Evolutionary conservation across 495 filamentous ascomycete genomes (phyloP).

Genomic region (Neurospora sp.): DNA sequence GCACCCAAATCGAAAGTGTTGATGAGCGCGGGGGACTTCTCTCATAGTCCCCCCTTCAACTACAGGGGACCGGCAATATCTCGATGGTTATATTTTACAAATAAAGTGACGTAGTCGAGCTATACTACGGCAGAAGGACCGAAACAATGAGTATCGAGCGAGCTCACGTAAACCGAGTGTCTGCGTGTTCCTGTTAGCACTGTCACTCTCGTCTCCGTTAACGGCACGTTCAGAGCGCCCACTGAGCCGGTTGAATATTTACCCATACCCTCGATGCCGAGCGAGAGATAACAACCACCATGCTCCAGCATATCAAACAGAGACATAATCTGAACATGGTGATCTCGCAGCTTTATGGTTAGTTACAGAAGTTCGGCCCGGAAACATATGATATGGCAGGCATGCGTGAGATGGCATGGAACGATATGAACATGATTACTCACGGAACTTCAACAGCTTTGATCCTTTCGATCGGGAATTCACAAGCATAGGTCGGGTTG

Average conservation of each 20-base stretch:
- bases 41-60: background rate
- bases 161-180: background rate
- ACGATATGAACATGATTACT: background rate
- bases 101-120: background rate
- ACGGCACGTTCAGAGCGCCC: background rate
- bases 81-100: background rate
- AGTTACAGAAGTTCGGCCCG: background rate
- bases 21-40: background rate
- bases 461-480: background rate
- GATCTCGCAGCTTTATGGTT: background rate
- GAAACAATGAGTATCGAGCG: background rate
- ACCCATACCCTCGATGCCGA: background rate
- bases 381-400: background rate
- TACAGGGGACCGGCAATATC: background rate
- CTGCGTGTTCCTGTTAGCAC: background rate
- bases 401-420: background rate
- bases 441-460: background rate
- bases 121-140: background rate
- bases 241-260: background rate
- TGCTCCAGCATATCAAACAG: background rate
- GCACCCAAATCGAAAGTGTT: background rate
- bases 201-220: background rate
- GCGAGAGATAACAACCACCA: background rate
- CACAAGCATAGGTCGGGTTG: background rate
- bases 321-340: background rate